These are phyloP conservation scores for Penicillium salamii DNA, from an alignment of 495 filamentous ascomycete genomes.

Conservation along the genomic window DNA sequence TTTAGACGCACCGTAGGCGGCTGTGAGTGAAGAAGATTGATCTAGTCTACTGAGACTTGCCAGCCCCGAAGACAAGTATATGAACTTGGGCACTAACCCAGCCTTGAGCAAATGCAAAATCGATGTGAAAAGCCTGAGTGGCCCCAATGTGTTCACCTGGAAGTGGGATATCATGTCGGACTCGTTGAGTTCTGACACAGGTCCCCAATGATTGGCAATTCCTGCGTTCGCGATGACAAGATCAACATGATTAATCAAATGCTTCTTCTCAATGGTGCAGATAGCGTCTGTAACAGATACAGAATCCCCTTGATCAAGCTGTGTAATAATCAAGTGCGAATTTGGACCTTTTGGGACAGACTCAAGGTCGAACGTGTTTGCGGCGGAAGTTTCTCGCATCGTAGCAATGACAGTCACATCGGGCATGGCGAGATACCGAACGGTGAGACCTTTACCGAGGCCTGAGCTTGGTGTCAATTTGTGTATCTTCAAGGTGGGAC, in stretches of 20 bases:
- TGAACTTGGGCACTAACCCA: conserved; percentile 31
- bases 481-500: neutral
- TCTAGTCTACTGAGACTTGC: conserved; percentile 27
- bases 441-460: conserved; percentile 42
- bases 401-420: conserved; percentile 46
- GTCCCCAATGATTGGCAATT: conserved; percentile 25
- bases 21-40: conserved; percentile 12
- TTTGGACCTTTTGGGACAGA: conserved; percentile 22
- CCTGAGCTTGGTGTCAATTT: conserved; percentile 23
- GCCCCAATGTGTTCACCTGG: conserved; percentile 39
- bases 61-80: conserved; percentile 31
- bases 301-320: conserved; percentile 28
- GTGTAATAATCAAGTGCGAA: conserved; percentile 36
- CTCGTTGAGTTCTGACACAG: conserved; percentile 19
- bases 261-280: conserved; percentile 5
- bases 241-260: conserved; percentile 33
- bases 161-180: conserved; percentile 31
- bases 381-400: conserved; percentile 27
- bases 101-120: conserved; percentile 25
- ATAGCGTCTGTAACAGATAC: conserved; percentile 15
- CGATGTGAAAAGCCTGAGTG: conserved; percentile 37
- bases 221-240: conserved; percentile 51
- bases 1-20: conserved; percentile 38
- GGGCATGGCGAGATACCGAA: conserved; percentile 33
- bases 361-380: conserved; percentile 14